These are phyloP conservation scores for Penicillium coprophilum DNA, from an alignment of 495 filamentous ascomycete species.

Conservation along the genomic window DNA sequence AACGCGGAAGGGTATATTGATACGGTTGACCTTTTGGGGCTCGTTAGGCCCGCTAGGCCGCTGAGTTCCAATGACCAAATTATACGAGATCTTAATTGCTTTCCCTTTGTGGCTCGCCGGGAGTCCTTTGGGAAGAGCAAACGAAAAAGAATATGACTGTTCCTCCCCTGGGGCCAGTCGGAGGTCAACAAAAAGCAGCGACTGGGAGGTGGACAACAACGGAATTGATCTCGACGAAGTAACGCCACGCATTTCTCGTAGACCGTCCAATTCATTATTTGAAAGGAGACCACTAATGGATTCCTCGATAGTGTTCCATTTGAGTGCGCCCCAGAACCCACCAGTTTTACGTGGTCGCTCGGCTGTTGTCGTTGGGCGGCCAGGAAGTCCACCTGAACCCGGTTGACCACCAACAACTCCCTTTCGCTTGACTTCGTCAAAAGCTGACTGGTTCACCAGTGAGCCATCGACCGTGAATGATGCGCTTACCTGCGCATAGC, in stretches of 20 bases:
- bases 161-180: conserved; percentile 86
- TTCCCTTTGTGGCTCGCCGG: conserved; percentile 90
- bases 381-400: conserved; percentile 68
- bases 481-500: conserved; percentile 92
- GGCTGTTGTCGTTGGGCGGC: conserved; percentile 23
- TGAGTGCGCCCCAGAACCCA: conserved; percentile 79
- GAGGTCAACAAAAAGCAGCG: conserved; percentile 92
- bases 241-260: conserved; percentile 89
- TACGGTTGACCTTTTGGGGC: conserved; percentile 79
- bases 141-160: conserved; percentile 79
- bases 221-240: conserved; percentile 79
- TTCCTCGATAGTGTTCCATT: conserved; percentile 86
- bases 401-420: conserved; percentile 82
- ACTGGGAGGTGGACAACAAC: conserved; percentile 91
- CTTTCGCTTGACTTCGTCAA: conserved; percentile 94
- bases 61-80: conserved; percentile 88
- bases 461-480: conserved; percentile 91
- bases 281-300: conserved; percentile 85
- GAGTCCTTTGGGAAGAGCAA: conserved; percentile 79
- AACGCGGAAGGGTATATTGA: conserved; percentile 93
- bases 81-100: conserved; percentile 91
- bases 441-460: conserved; percentile 80
- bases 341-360: conserved; percentile 74
- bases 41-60: conserved; percentile 72
- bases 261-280: conserved; percentile 80